Base-by-base conservation (phyloP, 257 asterid species). In the Mentha longifolia region DNA sequence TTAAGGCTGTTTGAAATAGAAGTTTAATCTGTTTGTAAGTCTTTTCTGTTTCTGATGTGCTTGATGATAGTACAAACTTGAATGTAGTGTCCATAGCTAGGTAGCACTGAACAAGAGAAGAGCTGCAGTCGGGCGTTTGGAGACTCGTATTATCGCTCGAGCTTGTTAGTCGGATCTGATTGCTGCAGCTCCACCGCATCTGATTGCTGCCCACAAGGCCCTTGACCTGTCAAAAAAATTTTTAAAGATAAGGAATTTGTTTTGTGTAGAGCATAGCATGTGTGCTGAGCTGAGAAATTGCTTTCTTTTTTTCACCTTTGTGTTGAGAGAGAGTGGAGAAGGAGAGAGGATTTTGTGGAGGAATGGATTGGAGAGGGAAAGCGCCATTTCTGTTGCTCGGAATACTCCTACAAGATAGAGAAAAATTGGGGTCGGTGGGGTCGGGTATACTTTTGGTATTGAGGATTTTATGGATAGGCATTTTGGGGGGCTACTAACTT, bases 171-270 rank as follows among this genome's bases (percentile, higher is more conserved):
- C n/a, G n/a, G n/a, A n/a, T n/a, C n/a, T n/a, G n/a, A n/a, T n/a
- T n/a, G n/a, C 99, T 81, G 90, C 97, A 91, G 56, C 87, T 86
- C 79, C 80, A 72, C 68, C 87, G 78, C 95, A 79, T 75, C 62
- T 35, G 72, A 72, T 83, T 80, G 66, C 84, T 59, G 67, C 95
- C 89, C 76, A 80, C 85, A 39, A 41, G 73, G 74, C 55, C 81
- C 69, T 79, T 80, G 66, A 78, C 92, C 97, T 88, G 88, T 2
- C 11, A 35, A n/a, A n/a, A n/a, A n/a, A n/a, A 68, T 45, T 54
- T 59, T 5, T n/a, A 30, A 42, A 47, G 65, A 10, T 19, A 28
- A 15, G 4, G n/a, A 46, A 64, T 46, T 20, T 10, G n/a, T n/a
- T n/a, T n/a, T n/a, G 60, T 19, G 42, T 1, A 66, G n/a, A 25